Base-by-base conservation (phyloP, 169 alveolate genomes). In the Plasmodium ovale region DNA sequence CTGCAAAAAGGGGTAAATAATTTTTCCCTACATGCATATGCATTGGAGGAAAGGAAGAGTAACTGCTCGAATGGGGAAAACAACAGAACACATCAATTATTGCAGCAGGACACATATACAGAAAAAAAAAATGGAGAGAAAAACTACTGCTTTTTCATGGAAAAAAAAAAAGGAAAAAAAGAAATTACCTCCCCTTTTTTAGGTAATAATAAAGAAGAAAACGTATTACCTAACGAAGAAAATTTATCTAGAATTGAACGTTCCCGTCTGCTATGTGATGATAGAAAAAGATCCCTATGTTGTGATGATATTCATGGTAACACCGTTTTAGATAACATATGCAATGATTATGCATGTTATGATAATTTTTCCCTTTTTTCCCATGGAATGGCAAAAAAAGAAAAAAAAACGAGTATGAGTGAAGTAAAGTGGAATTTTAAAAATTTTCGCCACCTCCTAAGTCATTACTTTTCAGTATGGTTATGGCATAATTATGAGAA, bases 391-490 rank as follows among this genome's bases (percentile, higher is more conserved):
- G n/a, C n/a, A n/a, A n/a, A n/a, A n/a, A n/a, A n/a, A n/a, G n/a
- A n/a, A n/a, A n/a, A n/a, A n/a, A n/a, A n/a, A n/a, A n/a, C n/a
- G n/a, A n/a, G n/a, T n/a, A n/a, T n/a, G n/a, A n/a, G n/a, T 47
- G 56, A 47, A 0, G 12, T 47, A 47, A 47, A n/a, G 16, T 14
- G 16, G 37, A 49, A 53, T 31, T 42, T 42, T 35, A 58, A 35
- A 44, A 42, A 62, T 35, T 27, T 74, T 2, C 9, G n/a, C 60
- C 23, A 47, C 60, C 67, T 33, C 44, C 16, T 74, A 37, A 60
- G 70, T n/a, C 29, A 54, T 39, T 42, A 3, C 39, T 39, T 60
- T 47, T 14, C 12, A 47, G 12, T 47, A 47, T n/a, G 16, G 56
- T 14, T 47, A 47, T 2, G 4, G 16, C 14, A 42, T 42, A 42